Evolutionary conservation across 78 protist species (phyloP).

Genomic region (Speleostelium caveatum): DNA sequence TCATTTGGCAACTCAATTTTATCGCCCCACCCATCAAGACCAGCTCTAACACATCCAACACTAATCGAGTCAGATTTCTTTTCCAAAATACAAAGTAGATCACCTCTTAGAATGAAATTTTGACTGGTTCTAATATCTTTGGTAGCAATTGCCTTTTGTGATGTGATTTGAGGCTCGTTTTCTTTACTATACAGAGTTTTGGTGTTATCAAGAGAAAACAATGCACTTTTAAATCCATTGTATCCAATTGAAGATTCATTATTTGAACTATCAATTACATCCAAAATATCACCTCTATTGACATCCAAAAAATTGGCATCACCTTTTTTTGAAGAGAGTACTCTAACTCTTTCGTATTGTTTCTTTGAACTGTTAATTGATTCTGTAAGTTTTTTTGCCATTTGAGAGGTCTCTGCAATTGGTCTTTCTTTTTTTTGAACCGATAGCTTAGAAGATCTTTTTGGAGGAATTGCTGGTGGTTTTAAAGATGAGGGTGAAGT

Average conservation of each 20-base stretch:
- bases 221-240: conserved; percentile 44
- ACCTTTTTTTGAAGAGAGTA: conserved; percentile 28
- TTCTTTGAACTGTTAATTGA: neutral
- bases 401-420: conserved; percentile 2
- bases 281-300: conserved; percentile 51
- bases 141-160: conserved; percentile 33
- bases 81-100: conserved; percentile 37
- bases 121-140: conserved; percentile 30
- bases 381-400: conserved; percentile 21
- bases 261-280: conserved; percentile 38
- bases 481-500: neutral
- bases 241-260: conserved; percentile 21
- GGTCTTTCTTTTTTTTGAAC: neutral
- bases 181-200: conserved; percentile 21
- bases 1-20: conserved; percentile 39
- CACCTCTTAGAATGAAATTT: conserved; percentile 45
- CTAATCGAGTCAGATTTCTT: neutral
- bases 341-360: conserved; percentile 31
- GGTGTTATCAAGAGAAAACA: conserved; percentile 29
- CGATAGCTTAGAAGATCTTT: neutral
- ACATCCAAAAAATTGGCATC: conserved; percentile 14
- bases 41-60: conserved; percentile 39
- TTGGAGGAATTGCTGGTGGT: neutral
- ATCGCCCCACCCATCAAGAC: conserved; percentile 80
- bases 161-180: conserved; percentile 2